Percentiles rank a stretch among this genome's conserved stretches.
phyloP scores from a whole-genome alignment of 1,139 yeast genomes.

The Wickerhamiella pararugosa region DNA sequence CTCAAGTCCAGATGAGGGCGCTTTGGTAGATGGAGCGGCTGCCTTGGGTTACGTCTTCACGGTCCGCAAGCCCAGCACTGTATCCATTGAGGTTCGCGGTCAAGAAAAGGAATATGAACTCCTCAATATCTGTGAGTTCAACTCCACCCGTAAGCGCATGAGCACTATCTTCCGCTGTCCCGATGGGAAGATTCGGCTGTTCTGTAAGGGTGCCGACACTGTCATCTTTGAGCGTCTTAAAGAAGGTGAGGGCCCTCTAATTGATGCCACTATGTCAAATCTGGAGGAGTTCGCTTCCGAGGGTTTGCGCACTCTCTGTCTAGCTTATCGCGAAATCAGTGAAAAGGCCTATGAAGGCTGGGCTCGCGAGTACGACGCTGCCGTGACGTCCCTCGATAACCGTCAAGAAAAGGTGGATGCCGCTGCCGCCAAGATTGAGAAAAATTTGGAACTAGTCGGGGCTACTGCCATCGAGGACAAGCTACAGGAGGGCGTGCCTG shows the following conservation, averaged over 20 bases:
- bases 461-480: constrained; percentile 99
- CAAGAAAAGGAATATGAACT: constrained; percentile 51
- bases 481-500: constrained; percentile 96
- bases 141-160: constrained; percentile 96
- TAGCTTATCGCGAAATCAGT: constrained; percentile 70
- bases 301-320: constrained; percentile 87
- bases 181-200: constrained; percentile 76
- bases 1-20: constrained; percentile 98
- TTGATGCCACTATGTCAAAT: constrained; percentile 43
- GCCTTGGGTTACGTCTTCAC: constrained; percentile 69
- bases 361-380: constrained; percentile 47
- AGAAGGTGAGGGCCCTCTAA: constrained; percentile 30
- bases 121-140: constrained; percentile 86
- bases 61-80: constrained; percentile 73
- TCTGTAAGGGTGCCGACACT: constrained; percentile 96
- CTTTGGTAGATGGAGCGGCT: constrained; percentile 94
- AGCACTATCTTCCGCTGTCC: constrained; percentile 89
- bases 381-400: constrained; percentile 66
- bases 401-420: constrained; percentile 65
- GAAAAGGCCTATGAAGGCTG: constrained; percentile 65
- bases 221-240: constrained; percentile 72
- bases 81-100: constrained; percentile 44
- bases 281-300: constrained; percentile 94
- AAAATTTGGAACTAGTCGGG: constrained; percentile 64
- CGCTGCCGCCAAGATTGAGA: constrained; percentile 77